Evolutionary conservation across 2,329 filamentous ascomycete genomes (phyloP).

Genomic region (Xylariaceae sp.): DNA sequence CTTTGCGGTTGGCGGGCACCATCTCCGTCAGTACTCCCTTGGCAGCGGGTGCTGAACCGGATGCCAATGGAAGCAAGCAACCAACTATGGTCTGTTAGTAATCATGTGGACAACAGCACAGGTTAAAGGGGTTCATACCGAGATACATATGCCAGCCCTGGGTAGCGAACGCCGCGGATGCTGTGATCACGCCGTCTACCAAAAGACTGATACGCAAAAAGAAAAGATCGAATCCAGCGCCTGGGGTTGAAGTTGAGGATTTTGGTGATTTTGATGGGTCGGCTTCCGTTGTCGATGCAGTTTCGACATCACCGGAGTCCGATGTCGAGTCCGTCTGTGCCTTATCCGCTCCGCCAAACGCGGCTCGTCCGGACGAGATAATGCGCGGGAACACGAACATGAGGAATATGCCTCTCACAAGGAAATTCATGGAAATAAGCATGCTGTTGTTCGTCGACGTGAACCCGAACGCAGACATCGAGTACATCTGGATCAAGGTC

Average conservation of each 20-base stretch:
- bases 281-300: slow-evolving; percentile 8
- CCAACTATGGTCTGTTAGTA: slow-evolving; percentile 17
- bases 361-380: slow-evolving; percentile 21
- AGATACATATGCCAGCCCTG: slow-evolving; percentile 27
- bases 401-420: slow-evolving; percentile 24
- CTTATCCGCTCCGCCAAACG: slow-evolving; percentile 12
- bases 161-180: slow-evolving; percentile 21
- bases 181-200: slow-evolving; percentile 23
- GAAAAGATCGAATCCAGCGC: slow-evolving; percentile 25
- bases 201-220: slow-evolving; percentile 25
- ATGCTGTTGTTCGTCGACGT: slow-evolving; percentile 23
- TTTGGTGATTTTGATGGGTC: slow-evolving; percentile 17
- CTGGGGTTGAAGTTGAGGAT: slow-evolving; percentile 16
- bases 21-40: slow-evolving; percentile 27
- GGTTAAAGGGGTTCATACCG: slow-evolving; percentile 19
- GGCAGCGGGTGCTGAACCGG: slow-evolving; percentile 24
- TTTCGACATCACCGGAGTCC: slow-evolving; percentile 20
- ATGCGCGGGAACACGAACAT: slow-evolving; percentile 29
- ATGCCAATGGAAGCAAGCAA: slow-evolving; percentile 25
- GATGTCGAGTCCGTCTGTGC: slow-evolving; percentile 6
- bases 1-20: slow-evolving; percentile 22
- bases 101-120: too few species aligned
- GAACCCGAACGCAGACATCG: slow-evolving; percentile 23
- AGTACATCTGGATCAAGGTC: slow-evolving; percentile 26
- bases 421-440: slow-evolving; percentile 20